Percentiles rank a stretch among this genome's conserved stretches.
Evolutionary conservation across 768 basidiomycete species (phyloP).

Genomic region (Suillus sp.): DNA sequence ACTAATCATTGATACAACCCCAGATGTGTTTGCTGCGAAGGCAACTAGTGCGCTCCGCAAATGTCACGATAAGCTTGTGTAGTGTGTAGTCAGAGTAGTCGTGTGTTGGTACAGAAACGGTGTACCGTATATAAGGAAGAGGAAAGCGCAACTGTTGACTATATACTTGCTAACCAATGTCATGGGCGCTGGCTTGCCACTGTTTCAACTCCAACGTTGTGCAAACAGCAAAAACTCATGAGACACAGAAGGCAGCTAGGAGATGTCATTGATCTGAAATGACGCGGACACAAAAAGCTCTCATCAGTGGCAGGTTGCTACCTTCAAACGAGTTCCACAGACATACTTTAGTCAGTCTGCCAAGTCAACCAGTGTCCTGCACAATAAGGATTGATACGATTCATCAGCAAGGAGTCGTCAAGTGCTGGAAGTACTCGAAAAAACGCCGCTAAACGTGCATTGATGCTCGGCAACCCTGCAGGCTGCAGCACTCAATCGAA

Average conservation of each 20-base stretch:
- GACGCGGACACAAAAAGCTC: neutral
- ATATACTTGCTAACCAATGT: too few species aligned
- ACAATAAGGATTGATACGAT: neutral
- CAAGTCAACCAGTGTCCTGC: neutral
- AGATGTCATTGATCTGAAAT: neutral
- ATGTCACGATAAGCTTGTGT: neutral
- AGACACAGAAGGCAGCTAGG: neutral
- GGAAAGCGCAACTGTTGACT: too few species aligned
- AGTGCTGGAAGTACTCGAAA: neutral
- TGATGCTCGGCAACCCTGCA: neutral
- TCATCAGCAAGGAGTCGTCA: neutral
- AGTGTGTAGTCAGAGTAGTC: neutral
- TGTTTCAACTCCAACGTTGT: too few species aligned
- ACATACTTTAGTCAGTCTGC: neutral
- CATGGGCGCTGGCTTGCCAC: too few species aligned
- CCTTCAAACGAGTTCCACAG: neutral
- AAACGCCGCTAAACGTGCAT: neutral
- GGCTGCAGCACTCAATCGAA: neutral
- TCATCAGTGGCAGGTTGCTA: neutral
- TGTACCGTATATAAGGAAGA: too few species aligned
- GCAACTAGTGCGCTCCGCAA: neutral
- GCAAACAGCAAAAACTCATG: neutral
- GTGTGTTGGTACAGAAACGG: neutral
- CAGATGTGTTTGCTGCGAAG: too few species aligned
- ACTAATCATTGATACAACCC: too few species aligned